phyloP scores from a whole-genome alignment of 805 yeast genomes.

The Ogataea glucozyma region DNA sequence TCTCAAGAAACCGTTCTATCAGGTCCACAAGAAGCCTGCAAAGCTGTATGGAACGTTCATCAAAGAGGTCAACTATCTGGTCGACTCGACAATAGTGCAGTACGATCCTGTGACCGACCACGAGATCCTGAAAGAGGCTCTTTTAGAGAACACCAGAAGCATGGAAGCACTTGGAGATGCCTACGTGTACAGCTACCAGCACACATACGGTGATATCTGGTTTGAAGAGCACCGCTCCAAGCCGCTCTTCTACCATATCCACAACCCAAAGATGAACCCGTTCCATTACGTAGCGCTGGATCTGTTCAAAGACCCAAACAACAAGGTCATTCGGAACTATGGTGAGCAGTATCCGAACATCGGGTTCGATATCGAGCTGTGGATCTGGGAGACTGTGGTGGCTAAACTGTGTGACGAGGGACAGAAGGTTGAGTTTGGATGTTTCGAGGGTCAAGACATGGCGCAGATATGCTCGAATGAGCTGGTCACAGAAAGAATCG shows the following conservation, averaged over 20 bases:
- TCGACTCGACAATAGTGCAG: conserved; percentile 34
- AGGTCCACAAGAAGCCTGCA: conserved; percentile 40
- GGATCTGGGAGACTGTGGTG: conserved; percentile 28
- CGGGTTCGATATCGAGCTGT: conserved; percentile 26
- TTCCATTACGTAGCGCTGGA: conserved; percentile 33
- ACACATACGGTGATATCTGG: conserved; percentile 19
- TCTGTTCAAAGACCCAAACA: conserved; percentile 19
- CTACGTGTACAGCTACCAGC: conserved; percentile 22
- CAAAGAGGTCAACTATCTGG: conserved; percentile 24
- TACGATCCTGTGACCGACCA: conserved; percentile 31
- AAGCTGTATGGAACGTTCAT: conserved; percentile 28
- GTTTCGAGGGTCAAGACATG: conserved; percentile 25
- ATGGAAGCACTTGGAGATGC: conserved; percentile 10
- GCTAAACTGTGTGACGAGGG: conserved; percentile 27
- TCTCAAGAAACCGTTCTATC: conserved; percentile 48
- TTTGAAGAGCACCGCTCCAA: conserved; percentile 18
- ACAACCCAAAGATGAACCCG: conserved; percentile 51
- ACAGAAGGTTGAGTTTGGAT: conserved; percentile 14
- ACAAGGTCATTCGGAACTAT: conserved; percentile 18
- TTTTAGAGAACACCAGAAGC: conserved; percentile 9
- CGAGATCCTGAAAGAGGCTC: conserved; percentile 20
- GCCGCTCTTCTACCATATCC: conserved; percentile 40
- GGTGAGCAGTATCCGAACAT: conserved; percentile 22
- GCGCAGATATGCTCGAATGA: conserved; percentile 24
- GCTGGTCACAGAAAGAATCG: conserved; percentile 23